Evolutionary conservation across 495 filamentous ascomycete genomes (phyloP), one percentile per base, ranked within the genome.

Genomic region (Margaritispora aquatica): DNA sequence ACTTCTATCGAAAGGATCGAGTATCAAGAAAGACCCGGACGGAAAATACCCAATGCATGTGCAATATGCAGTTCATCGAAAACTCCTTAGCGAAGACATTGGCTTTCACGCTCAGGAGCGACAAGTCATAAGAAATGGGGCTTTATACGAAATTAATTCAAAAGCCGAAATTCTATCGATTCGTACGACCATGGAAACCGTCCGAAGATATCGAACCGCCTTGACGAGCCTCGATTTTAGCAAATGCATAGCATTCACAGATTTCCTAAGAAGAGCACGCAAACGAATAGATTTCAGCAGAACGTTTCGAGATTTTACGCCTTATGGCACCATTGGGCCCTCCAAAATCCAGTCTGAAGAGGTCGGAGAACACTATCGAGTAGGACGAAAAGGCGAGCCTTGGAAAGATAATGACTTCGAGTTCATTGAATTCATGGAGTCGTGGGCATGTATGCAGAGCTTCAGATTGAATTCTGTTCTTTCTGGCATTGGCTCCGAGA

Each of bases 351-450:
- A 62, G 29, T n/a, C n/a, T 13, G 10, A 26, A 5, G 27, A 47
- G 31, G 26, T 9, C 29, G n/a, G 11, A 1, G 10, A 31, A 2
- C 5, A 41, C 53, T 31, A 26, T 19, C 29, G 27, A 17, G 34
- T 24, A 20, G 55, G 49, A 0, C 22, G 51, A 26, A 19, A 8
- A 20, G 10, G 26, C 15, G 49, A 48, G 5, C 20, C 10, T 21
- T 71, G 77, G 64, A 66, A 68, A 13, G 47, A 69, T 2, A 60
- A 71, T 13, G 87, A 90, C 54, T 36, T 27, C 2, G 29, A 51
- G 17, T 27, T 96, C 20, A 74, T 96, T 19, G 69, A 80, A 26
- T 96, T 87, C 59, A 73, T 96, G 21, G 81, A 90, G 62, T 71
- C 84, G 2, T 94, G 88, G 77, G 78, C 84, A 38, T 59, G 75